Evolutionary conservation across 805 yeast species (phyloP).

Genomic region (Torulaspora delbrueckii): DNA sequence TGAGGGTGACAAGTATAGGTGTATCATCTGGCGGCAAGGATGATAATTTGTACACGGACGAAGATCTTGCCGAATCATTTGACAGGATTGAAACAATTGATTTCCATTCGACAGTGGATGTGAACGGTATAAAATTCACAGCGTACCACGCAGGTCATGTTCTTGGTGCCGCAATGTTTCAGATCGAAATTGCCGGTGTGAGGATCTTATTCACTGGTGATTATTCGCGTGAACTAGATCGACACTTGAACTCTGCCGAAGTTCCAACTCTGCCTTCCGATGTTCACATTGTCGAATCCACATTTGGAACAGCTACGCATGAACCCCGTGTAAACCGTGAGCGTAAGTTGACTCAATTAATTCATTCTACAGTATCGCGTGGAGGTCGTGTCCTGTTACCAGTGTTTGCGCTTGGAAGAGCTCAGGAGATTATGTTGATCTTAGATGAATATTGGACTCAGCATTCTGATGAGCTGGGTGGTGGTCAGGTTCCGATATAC

Average conservation of each 20-base stretch:
- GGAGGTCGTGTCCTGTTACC: conserved; percentile 94
- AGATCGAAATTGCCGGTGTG: conserved; percentile 89
- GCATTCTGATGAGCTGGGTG: conserved; percentile 68
- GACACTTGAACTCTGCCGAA: conserved; percentile 94
- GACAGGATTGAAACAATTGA: conserved; percentile 91
- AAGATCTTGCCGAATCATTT: conserved; percentile 80
- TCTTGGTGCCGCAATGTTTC: conserved; percentile 96
- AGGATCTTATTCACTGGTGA: conserved; percentile 92
- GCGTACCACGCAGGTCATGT: conserved; percentile 99
- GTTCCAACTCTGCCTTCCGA: conserved; percentile 86
- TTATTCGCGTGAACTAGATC: conserved; percentile 90
- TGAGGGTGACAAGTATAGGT: conserved; percentile 70
- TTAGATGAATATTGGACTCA: conserved; percentile 92
- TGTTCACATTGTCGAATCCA: conserved; percentile 86
- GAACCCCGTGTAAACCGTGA: conserved; percentile 88
- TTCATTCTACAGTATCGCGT: conserved; percentile 74
- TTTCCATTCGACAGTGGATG: conserved; percentile 91
- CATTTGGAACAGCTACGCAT: conserved; percentile 97
- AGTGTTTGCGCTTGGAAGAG: conserved; percentile 93
- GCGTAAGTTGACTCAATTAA: conserved; percentile 67
- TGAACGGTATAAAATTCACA: conserved; percentile 90
- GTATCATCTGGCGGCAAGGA: conserved; percentile 38
- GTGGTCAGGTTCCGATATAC: conserved; percentile 63
- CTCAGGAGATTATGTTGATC: conserved; percentile 86
- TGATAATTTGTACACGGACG: conserved; percentile 76